phyloP scores from a whole-genome alignment of 2,329 filamentous ascomycete species.

The Colletotrichum paranaense region DNA sequence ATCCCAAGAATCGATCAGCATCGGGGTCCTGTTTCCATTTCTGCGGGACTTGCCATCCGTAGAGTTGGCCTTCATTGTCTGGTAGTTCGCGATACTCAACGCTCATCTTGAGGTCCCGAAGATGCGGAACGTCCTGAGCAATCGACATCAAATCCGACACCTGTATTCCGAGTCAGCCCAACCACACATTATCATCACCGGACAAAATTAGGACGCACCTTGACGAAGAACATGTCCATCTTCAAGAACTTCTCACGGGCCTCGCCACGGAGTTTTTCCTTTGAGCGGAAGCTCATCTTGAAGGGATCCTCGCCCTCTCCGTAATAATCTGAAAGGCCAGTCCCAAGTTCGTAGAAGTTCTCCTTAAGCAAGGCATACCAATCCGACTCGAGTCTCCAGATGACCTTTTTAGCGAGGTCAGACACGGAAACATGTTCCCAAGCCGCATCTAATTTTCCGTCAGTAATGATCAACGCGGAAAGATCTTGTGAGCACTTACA shows the following conservation, averaged over 20 bases:
- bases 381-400: constrained; percentile 70
- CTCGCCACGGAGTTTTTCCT: constrained; percentile 59
- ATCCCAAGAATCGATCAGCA: constrained; percentile 60
- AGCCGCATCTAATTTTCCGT: constrained; percentile 58
- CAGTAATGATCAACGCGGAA: neutral
- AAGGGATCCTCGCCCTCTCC: constrained; percentile 56
- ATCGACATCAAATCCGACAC: constrained; percentile 71
- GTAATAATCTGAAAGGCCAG: constrained; percentile 64
- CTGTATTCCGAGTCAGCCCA: constrained; percentile 47
- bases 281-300: constrained; percentile 54
- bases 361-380: constrained; percentile 66
- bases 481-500: constrained; percentile 57
- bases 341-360: constrained; percentile 63
- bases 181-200: neutral
- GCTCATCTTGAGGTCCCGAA: constrained; percentile 65
- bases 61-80: constrained; percentile 59
- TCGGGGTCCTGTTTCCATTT: constrained; percentile 73
- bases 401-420: constrained; percentile 63
- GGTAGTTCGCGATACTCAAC: constrained; percentile 71
- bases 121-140: constrained; percentile 67
- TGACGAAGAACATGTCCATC: constrained; percentile 75
- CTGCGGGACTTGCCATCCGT: constrained; percentile 53
- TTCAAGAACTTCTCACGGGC: constrained; percentile 65
- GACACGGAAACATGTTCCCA: constrained; percentile 69
- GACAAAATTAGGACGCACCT: constrained; percentile 56